Conservation (phyloP, 202 grass and related monocot species). For the Zoysia matrella region DNA sequence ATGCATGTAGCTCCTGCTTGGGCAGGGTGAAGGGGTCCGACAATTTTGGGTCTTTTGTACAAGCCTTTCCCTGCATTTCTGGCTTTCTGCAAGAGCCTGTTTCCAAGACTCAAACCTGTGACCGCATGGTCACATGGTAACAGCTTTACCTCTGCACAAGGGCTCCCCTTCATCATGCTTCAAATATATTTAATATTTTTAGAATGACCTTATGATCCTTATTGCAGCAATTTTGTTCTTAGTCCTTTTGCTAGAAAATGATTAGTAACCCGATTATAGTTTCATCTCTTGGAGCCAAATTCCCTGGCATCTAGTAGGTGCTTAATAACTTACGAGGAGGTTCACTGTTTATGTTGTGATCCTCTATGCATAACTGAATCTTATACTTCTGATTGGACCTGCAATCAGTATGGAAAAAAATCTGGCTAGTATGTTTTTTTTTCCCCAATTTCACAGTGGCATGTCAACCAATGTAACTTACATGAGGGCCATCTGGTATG, state of each 20-base stretch:
- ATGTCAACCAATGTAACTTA: not conserved
- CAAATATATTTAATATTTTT: not conserved
- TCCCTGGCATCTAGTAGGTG: not conserved
- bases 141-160: too few relatives aligned
- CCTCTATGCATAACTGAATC: not conserved
- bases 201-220: not conserved
- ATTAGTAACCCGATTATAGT: not conserved
- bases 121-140: too few relatives aligned
- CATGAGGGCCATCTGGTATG: too few relatives aligned
- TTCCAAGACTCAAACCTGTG: too few relatives aligned
- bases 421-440: not conserved
- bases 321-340: not conserved
- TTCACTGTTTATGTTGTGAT: not conserved
- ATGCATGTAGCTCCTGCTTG: too few relatives aligned
- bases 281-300: not conserved
- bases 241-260: not conserved
- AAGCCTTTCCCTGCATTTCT: too few relatives aligned
- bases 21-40: too few relatives aligned
- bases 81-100: too few relatives aligned
- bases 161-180: too few relatives aligned
- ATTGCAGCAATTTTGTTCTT: not conserved
- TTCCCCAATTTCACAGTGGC: not conserved
- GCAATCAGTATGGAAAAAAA: not conserved
- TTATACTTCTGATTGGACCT: not conserved
- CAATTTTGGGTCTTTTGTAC: too few relatives aligned